Conservation (phyloP, 2,329 filamentous ascomycete genomes). For the Daldinia sp. region DNA sequence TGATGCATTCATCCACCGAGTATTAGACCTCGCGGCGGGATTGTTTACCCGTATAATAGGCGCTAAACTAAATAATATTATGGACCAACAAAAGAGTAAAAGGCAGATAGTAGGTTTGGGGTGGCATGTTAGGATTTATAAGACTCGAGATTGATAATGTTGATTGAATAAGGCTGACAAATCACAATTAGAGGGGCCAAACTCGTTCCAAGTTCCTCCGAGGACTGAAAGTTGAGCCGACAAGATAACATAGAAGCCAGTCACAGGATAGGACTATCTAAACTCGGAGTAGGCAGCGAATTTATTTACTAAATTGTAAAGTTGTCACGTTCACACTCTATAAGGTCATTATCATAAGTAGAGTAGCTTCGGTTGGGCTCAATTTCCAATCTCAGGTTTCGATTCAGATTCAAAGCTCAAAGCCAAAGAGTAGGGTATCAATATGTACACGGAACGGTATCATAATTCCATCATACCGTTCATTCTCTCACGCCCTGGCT, state of each 20-base stretch:
- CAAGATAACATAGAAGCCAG: neutral
- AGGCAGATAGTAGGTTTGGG: no score
- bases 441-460: constrained; percentile 26
- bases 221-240: neutral
- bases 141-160: neutral
- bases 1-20: neutral
- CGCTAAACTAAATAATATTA: neutral
- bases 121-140: neutral
- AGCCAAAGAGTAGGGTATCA: constrained; percentile 38
- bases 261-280: neutral
- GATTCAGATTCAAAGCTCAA: neutral
- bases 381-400: neutral
- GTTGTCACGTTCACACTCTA: no score
- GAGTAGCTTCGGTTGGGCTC: neutral
- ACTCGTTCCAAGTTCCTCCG: neutral
- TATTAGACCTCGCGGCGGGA: neutral
- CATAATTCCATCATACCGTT: neutral
- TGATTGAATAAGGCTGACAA: constrained; percentile 3
- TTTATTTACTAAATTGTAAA: no score
- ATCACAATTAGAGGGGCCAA: neutral
- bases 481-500: neutral
- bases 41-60: neutral
- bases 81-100: neutral
- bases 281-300: neutral
- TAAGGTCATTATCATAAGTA: neutral